These are phyloP conservation scores for Russula foetens DNA, from an alignment of 768 basidiomycete species.

Conservation along the genomic window DNA sequence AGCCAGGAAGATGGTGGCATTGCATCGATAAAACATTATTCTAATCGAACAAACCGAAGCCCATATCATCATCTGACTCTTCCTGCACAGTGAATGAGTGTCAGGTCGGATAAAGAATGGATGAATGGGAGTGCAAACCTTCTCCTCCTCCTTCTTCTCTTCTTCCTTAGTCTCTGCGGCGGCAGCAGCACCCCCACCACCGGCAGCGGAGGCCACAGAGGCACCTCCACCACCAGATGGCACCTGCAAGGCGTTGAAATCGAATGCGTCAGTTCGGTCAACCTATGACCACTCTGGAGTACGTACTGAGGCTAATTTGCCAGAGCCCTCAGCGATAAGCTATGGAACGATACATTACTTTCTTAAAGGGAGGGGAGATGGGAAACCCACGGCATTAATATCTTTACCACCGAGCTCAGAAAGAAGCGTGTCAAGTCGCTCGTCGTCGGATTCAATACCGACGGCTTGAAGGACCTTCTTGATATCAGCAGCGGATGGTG, in stretches of 20 bases:
- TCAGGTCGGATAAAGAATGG: background rate
- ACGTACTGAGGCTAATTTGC: conserved; percentile 90
- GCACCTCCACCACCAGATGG: conserved; percentile 87
- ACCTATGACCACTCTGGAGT: background rate
- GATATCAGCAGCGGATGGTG: conserved; percentile 80
- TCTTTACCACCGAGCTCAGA: conserved; percentile 89
- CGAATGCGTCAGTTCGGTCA: conserved; percentile 4
- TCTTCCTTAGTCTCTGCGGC: conserved; percentile 73
- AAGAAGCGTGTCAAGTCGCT: conserved; percentile 72
- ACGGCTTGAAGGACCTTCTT: conserved; percentile 80
- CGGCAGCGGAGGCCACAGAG: conserved; percentile 43
- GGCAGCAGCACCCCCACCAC: conserved; percentile 49
- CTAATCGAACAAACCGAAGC: conserved; percentile 97
- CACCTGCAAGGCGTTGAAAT: conserved; percentile 41
- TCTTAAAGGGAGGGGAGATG: background rate
- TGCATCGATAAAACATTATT: conserved; percentile 21
- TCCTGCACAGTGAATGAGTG: conserved; percentile 41
- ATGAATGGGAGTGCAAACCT: conserved; percentile 40
- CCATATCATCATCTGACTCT: conserved; percentile 98
- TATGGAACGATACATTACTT: conserved; percentile 24
- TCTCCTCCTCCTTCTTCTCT: conserved; percentile 84
- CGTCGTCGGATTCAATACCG: conserved; percentile 83
- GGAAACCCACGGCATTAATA: conserved; percentile 56
- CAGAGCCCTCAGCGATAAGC: conserved; percentile 88
- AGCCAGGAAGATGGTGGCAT: background rate